These are phyloP conservation scores for Vigna trinervia DNA, from an alignment of 306 rosid genomes.

Conservation along the genomic window DNA sequence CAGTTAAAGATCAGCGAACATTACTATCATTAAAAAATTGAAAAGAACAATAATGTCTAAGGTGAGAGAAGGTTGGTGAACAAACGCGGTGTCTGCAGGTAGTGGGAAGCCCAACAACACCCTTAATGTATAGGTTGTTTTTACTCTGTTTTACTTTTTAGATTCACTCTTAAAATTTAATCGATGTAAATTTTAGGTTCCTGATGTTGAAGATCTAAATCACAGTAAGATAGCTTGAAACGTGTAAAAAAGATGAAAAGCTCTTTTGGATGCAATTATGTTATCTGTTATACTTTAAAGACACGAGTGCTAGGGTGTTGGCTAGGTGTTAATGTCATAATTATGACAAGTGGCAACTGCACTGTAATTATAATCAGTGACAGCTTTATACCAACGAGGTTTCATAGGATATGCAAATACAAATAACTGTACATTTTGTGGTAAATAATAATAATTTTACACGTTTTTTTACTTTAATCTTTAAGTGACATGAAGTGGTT, in stretches of 20 bases:
- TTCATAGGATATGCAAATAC: not conserved
- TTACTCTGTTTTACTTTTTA: not conserved
- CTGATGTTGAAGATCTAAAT: no score
- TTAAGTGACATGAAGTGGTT: no score
- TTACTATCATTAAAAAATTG: not conserved
- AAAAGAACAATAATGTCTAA: conserved; percentile 6
- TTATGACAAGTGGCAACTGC: conserved; percentile 30
- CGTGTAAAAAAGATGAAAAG: no score
- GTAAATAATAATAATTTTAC: no score
- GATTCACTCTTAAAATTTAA: not conserved
- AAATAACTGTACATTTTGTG: not conserved
- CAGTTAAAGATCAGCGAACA: not conserved
- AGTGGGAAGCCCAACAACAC: not conserved
- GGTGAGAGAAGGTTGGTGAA: not conserved
- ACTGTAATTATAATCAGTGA: conserved; percentile 17
- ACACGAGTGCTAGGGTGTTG: conserved; percentile 33
- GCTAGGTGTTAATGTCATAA: conserved; percentile 17
- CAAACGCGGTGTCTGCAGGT: conserved; percentile 12
- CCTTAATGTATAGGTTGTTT: not conserved
- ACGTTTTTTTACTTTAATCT: no score
- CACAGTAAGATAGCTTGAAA: no score
- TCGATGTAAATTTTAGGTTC: no score
- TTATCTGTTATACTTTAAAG: conserved; percentile 6
- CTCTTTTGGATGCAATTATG: no score
- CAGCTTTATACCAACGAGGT: not conserved